Conservation (phyloP, 2,329 filamentous ascomycete species). For the Didymella arachidicola region DNA sequence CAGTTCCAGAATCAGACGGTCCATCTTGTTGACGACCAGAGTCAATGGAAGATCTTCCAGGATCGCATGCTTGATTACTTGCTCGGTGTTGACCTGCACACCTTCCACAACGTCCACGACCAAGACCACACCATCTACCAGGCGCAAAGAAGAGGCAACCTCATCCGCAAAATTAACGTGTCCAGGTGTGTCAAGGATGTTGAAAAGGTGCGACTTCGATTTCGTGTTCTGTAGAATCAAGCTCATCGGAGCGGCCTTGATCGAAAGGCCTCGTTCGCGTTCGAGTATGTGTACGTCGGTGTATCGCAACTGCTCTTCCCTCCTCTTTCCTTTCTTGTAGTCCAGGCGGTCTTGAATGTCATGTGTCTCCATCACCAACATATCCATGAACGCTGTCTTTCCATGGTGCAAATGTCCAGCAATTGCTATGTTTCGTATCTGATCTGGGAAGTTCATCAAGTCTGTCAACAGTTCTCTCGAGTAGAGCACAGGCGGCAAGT, state of each 20-base stretch:
- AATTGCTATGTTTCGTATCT: constrained; percentile 90
- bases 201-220: constrained; percentile 93
- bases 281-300: constrained; percentile 92
- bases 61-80: constrained; percentile 95
- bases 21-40: constrained; percentile 96
- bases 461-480: constrained; percentile 93
- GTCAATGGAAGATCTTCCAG: constrained; percentile 88
- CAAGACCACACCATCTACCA: constrained; percentile 90
- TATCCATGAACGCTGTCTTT: constrained; percentile 98
- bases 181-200: constrained; percentile 93
- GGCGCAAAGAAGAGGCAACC: constrained; percentile 83
- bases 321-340: constrained; percentile 78
- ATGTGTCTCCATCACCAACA: constrained; percentile 95
- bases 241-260: constrained; percentile 95
- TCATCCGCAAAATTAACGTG: constrained; percentile 99
- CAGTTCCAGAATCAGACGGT: constrained; percentile 90
- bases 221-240: constrained; percentile 86
- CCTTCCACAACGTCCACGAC: constrained; percentile 97
- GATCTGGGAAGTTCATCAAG: constrained; percentile 93
- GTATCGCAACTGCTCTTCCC: constrained; percentile 91
- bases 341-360: constrained; percentile 81
- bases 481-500: constrained; percentile 87
- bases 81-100: constrained; percentile 98
- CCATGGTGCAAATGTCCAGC: constrained; percentile 95
- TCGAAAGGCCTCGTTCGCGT: constrained; percentile 85